Evolutionary conservation across 2,329 filamentous ascomycete species (phyloP).

Genomic region (Fusarium algeriense): DNA sequence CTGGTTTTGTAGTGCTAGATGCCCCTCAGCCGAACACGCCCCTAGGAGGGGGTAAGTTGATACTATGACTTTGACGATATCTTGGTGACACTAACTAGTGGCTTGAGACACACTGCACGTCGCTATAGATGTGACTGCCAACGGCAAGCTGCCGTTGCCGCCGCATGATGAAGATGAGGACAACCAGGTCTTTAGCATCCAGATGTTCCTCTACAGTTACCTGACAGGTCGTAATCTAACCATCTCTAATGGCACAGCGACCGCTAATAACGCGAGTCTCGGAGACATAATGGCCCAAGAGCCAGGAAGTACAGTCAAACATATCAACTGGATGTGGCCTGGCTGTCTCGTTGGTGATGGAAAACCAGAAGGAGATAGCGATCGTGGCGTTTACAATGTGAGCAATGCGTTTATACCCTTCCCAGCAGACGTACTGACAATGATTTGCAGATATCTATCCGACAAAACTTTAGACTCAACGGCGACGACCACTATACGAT

Average conservation of each 20-base stretch:
- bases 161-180: constrained; percentile 65
- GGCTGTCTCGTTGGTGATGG: constrained; percentile 74
- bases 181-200: constrained; percentile 72
- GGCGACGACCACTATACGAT: constrained; percentile 74
- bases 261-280: constrained; percentile 61
- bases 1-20: constrained; percentile 75
- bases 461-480: constrained; percentile 77
- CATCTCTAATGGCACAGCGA: constrained; percentile 71
- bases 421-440: background rate
- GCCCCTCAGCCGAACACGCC: constrained; percentile 74
- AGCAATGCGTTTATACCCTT: constrained; percentile 48
- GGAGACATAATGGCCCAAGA: constrained; percentile 73
- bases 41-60: constrained; percentile 68
- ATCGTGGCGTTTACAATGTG: constrained; percentile 71
- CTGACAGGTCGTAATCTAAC: constrained; percentile 75
- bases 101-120: constrained; percentile 68
- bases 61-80: background rate
- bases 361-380: constrained; percentile 59
- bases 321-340: constrained; percentile 79
- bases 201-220: constrained; percentile 75
- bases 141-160: constrained; percentile 72
- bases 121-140: constrained; percentile 74
- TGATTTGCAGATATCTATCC: constrained; percentile 71
- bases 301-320: constrained; percentile 76
- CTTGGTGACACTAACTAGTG: constrained; percentile 9